Base-by-base conservation (phyloP, 495 filamentous ascomycete genomes). In the Cercophora scortea region DNA sequence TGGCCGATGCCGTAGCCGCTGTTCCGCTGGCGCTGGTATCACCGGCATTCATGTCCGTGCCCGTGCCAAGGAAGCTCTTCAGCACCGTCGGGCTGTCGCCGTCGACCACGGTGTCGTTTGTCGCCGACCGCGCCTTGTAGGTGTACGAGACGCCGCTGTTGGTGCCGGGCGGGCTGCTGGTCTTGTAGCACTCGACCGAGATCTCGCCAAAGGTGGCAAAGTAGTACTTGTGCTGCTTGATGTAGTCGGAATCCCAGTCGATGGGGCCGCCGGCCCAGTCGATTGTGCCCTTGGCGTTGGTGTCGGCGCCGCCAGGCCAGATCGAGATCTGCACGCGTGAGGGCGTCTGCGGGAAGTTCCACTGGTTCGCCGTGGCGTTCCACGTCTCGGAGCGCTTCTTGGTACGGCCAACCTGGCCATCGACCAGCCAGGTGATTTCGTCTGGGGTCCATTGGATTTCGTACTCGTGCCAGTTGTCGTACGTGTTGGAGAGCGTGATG, bases 391-490 rank as follows among this genome's bases (percentile, higher is more conserved):
- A 72, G 62, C 83, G 83, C 62, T 88, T 79, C 64, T 89, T 72
- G 11, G 80, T 84, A 51, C 93, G 91, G 50, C 83, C 79, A 39
- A 81, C 75, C 25, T 82, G 67, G 54, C 87, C 91, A 61, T 98
- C 91, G 25, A 97, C 76, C 49, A 77, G 78, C 94, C 94, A 98
- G 44, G 78, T 84, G 55, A 96, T 81, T 51, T 75, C 66, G 51
- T 96, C 91, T 17, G 89, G 88, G 12, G 83, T 83, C 93, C 93
- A 98, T 64, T 90, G 85, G 63, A 98, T 85, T 65, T 91, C 89
- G 69, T 97, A 98, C 42, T 83, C 85, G 73, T 97, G 93, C 67
- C 76, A 89, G 49, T 94, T 80, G 43, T 78, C 65, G 65, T 86
- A 91, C 4, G 92, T 91, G 62, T 93, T 76, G 17, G 76, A 72